Conservation (phyloP, 495 filamentous ascomycete species). For the Tuber calosporum region DNA sequence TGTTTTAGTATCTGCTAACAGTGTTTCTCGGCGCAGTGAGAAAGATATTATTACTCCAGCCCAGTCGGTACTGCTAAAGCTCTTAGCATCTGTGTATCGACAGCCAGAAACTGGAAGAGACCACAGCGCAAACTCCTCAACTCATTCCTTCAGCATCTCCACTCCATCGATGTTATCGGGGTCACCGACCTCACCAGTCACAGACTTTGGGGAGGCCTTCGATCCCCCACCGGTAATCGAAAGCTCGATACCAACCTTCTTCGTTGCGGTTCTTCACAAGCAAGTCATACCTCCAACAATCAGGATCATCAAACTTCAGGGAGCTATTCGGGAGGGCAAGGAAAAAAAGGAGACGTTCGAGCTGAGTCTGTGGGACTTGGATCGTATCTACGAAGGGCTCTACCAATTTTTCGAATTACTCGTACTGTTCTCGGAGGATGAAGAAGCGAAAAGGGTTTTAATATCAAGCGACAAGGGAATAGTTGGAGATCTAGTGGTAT, state of each 20-base stretch:
- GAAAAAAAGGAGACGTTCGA: conserved; percentile 68
- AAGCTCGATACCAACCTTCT: conserved; percentile 39
- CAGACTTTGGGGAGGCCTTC: conserved; percentile 18
- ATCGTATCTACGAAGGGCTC: conserved; percentile 59
- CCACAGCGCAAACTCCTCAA: conserved; percentile 6
- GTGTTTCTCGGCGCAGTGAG: conserved; percentile 37
- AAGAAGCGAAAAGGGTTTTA: conserved; percentile 36
- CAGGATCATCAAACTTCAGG: conserved; percentile 66
- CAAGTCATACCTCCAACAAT: conserved; percentile 69
- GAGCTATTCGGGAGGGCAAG: conserved; percentile 58
- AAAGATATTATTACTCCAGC: conserved; percentile 74
- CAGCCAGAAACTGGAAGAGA: conserved; percentile 30
- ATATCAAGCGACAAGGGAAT: conserved; percentile 33
- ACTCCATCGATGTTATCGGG: conserved; percentile 11
- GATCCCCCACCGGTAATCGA: conserved; percentile 35
- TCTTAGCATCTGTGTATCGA: conserved; percentile 69
- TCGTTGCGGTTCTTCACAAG: conserved; percentile 64
- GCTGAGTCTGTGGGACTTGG: conserved; percentile 75
- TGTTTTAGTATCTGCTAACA: conserved; percentile 8
- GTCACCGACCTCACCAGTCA: conserved; percentile 15
- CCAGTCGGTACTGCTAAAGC: conserved; percentile 69
- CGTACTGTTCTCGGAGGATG: conserved; percentile 65
- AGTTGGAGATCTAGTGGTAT: conserved; percentile 36
- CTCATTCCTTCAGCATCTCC: conserved; percentile 15
- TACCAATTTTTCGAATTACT: conserved; percentile 76